phyloP scores from a whole-genome alignment of 192 early-diverging fungal genomes.

The Coemansia sp. region DNA sequence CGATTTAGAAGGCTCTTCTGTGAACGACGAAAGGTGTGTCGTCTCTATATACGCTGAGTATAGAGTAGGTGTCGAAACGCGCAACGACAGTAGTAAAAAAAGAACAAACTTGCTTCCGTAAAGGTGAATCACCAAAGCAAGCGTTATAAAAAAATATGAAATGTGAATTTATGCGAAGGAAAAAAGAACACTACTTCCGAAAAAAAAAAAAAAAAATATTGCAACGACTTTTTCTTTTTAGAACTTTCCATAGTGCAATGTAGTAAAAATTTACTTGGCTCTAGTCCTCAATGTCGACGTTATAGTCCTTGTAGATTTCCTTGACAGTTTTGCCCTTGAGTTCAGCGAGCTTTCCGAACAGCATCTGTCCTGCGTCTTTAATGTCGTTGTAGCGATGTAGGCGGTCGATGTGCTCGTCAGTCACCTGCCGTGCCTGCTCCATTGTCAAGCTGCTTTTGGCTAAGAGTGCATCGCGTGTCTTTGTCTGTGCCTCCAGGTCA shows the following conservation, averaged over 20 bases:
- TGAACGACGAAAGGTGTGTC: neutral
- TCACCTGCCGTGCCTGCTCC: conserved; percentile 32
- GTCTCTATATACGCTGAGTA: neutral
- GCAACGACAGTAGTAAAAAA: neutral
- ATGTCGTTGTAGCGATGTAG: conserved; percentile 57
- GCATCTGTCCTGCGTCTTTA: conserved; percentile 48
- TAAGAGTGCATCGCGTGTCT: conserved; percentile 21
- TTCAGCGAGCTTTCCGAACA: conserved; percentile 57
- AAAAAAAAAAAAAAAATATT: conserved; percentile 10
- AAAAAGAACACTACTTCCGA: neutral
- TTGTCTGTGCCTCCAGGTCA: conserved; percentile 24
- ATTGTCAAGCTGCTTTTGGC: conserved; percentile 17
- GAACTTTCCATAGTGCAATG: neutral
- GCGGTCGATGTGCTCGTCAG: conserved; percentile 43
- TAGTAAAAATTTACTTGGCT: neutral
- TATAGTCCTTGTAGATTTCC: conserved; percentile 41
- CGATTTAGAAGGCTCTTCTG: neutral
- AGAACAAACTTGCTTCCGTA: neutral
- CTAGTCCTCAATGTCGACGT: conserved; percentile 28
- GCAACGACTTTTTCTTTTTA: neutral
- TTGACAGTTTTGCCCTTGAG: conserved; percentile 53
- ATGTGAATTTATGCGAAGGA: neutral
- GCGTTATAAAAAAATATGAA: neutral
- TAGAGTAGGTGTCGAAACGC: too few species aligned
- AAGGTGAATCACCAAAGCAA: neutral